Evolutionary conservation across 805 yeast genomes (phyloP).

Genomic region (Saccharomycodes ludwigii): DNA sequence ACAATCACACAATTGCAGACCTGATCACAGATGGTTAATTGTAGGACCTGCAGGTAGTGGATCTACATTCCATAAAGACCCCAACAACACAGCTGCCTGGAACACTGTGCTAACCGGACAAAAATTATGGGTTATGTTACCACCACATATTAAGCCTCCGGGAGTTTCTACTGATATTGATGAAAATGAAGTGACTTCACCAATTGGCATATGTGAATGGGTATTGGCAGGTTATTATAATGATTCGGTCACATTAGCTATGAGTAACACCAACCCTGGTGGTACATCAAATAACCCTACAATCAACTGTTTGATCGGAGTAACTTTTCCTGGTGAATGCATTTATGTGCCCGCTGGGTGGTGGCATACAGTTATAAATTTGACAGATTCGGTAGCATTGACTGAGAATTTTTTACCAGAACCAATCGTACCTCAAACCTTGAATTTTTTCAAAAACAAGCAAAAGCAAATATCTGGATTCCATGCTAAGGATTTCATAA

Average conservation of each 20-base stretch:
- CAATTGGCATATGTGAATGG: constrained; percentile 92
- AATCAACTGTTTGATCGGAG: constrained; percentile 45
- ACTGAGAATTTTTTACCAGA: constrained; percentile 82
- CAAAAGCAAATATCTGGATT: constrained; percentile 73
- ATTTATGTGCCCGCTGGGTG: constrained; percentile 90
- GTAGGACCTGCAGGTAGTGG: constrained; percentile 77
- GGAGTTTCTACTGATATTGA: constrained; percentile 69
- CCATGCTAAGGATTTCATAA: constrained; percentile 39
- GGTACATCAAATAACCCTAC: constrained; percentile 9
- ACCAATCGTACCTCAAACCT: constrained; percentile 45
- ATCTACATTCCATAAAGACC: constrained; percentile 87
- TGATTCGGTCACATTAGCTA: constrained; percentile 45
- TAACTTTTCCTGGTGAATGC: constrained; percentile 73
- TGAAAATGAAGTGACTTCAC: constrained; percentile 83
- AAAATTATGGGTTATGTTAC: constrained; percentile 83
- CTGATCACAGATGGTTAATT: constrained; percentile 89
- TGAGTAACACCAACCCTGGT: constrained; percentile 17
- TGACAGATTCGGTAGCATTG: constrained; percentile 72
- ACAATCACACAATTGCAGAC: constrained; percentile 39
- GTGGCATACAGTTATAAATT: constrained; percentile 93
- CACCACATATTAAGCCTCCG: constrained; percentile 67
- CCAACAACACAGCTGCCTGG: constrained; percentile 87
- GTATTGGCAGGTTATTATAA: constrained; percentile 69
- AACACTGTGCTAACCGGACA: constrained; percentile 63
- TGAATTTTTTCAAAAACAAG: constrained; percentile 56